These are phyloP conservation scores for Geotrichum restrictum DNA, from an alignment of 1,139 yeast species.

Conservation along the genomic window DNA sequence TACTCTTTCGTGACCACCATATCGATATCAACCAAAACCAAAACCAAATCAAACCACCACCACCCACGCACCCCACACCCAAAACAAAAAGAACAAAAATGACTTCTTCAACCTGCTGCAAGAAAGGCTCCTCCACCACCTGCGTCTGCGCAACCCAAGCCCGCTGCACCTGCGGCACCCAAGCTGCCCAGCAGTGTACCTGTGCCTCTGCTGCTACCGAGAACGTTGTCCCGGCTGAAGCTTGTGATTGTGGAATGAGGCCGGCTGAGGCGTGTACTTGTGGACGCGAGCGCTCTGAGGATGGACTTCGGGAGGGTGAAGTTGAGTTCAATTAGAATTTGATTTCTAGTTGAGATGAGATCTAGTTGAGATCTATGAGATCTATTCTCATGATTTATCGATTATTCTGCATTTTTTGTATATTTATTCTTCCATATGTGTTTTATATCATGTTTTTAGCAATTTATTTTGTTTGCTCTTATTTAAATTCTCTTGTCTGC, in stretches of 20 bases:
- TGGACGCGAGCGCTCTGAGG: conserved; percentile 34
- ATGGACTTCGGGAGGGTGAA: conserved; percentile 40
- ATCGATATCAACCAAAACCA: no score
- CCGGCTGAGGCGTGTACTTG: conserved; percentile 38
- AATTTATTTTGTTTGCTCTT: neutral
- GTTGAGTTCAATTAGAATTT: conserved; percentile 43
- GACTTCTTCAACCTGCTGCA: conserved; percentile 32
- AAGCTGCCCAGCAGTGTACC: conserved; percentile 42
- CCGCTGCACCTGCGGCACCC: conserved; percentile 43
- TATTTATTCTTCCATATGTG: neutral
- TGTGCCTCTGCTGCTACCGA: conserved; percentile 40
- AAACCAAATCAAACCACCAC: neutral
- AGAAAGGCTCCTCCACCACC: conserved; percentile 33
- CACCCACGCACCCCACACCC: neutral
- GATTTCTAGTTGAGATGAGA: no score
- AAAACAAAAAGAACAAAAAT: neutral
- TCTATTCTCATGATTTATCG: neutral
- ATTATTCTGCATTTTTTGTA: neutral
- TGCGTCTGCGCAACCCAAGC: conserved; percentile 44
- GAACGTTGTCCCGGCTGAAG: conserved; percentile 32
- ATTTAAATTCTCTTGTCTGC: neutral
- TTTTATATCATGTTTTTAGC: no score
- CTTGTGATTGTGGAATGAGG: conserved; percentile 45
- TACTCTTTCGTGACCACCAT: no score
- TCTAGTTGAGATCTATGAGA: no score